These are phyloP conservation scores for Inonotus hispidus DNA, from an alignment of 1,284 basidiomycete species.

Conservation along the genomic window DNA sequence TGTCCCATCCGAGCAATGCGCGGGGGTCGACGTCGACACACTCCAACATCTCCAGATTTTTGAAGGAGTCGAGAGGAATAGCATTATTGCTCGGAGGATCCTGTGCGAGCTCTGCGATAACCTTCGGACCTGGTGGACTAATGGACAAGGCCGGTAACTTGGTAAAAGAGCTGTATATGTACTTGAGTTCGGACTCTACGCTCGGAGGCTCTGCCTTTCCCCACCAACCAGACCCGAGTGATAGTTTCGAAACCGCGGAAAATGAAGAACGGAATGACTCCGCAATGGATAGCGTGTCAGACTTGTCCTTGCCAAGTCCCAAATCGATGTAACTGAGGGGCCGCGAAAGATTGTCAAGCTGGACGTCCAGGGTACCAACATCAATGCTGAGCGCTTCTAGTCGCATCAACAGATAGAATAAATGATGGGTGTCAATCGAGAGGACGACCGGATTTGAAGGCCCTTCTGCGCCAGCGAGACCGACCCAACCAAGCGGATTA, in stretches of 20 bases:
- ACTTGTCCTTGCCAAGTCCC: constrained; percentile 49
- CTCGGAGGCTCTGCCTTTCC: constrained; percentile 47
- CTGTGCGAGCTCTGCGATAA: constrained; percentile 64
- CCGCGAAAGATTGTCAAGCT: constrained; percentile 61
- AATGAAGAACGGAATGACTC: constrained; percentile 73
- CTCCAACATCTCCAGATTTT: constrained; percentile 71
- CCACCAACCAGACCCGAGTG: constrained; percentile 70
- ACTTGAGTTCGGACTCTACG: constrained; percentile 74
- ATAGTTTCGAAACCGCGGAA: constrained; percentile 71
- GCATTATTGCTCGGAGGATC: constrained; percentile 74
- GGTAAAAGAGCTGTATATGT: constrained; percentile 83
- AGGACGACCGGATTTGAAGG: constrained; percentile 56
- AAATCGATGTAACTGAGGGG: constrained; percentile 71
- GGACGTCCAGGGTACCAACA: constrained; percentile 79
- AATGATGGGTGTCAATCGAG: constrained; percentile 71
- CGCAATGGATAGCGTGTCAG: constrained; percentile 71
- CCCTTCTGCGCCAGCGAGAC: constrained; percentile 31
- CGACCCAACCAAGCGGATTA: constrained; percentile 64
- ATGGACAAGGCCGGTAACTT: constrained; percentile 77
- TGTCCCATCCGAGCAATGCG: constrained; percentile 81
- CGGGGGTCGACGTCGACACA: constrained; percentile 80
- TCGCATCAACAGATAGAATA: constrained; percentile 85
- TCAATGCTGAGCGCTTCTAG: constrained; percentile 73
- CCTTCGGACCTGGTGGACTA: constrained; percentile 51
- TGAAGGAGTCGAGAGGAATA: constrained; percentile 79